Base-by-base conservation (phyloP, 345 rosid species). In the Salix suchowensis region DNA sequence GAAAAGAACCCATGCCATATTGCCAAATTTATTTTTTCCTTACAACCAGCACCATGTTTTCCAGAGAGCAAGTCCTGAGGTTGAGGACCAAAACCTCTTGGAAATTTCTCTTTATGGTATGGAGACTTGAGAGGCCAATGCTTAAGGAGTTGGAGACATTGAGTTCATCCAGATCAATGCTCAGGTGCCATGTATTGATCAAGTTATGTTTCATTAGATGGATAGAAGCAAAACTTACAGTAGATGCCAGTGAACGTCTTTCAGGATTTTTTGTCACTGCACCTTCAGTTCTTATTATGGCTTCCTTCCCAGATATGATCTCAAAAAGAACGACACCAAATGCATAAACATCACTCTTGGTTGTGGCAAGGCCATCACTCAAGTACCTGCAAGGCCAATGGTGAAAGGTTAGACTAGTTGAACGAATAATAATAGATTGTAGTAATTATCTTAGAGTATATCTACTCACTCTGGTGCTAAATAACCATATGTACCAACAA, bases 401-500 rank as follows among this genome's bases (percentile, higher is more conserved):
- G 68, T n/a, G 64, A 68, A 69, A 71, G 58, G 67, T 28, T 28
- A 78, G 32, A 54, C 10, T 60, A 28, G 44, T 9, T 75, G 73
- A 74, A 48, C 26, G 67, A 80, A 62, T 75, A 19, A 42, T 26
- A 21, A 64, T 46, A 32, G 52, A 52, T 37, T 36, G 70, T 15
- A 23, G 11, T 46, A 16, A 64, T 52, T 71, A 71, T 69, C 40
- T 34, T 71, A 55, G 68, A 69, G 24, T 37, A 76, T 0, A 7
- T 77, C 71, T 21, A 81, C 97, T 87, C 86, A 96, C 99, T 96
- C 98, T 42, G 99, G 99, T 37, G 99, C 97, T 68, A 96, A 83
- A 83, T 93, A 93, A 78, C 97, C 99, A 79, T 84, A 93, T 84
- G 99, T 93, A 70, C 99, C 99, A 48, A 96, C 99, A 85, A 96